Evolutionary conservation across 2,329 filamentous ascomycete species (phyloP), one percentile per base, ranked within the genome.

Genomic region (Fusarium papillatum): DNA sequence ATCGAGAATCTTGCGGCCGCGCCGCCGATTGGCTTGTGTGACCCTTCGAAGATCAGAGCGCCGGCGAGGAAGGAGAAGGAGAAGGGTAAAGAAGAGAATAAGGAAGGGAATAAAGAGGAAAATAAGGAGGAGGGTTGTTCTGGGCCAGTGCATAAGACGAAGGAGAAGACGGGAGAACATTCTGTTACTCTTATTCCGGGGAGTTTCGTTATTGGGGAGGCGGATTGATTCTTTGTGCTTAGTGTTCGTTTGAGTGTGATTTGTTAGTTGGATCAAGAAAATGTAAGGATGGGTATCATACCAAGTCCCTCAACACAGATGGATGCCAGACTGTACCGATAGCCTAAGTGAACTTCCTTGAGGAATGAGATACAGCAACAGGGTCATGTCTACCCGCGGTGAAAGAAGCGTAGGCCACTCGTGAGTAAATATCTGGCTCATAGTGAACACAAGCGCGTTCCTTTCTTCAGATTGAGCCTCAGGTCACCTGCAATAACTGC

Each of bases 11-110:
- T 50, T 7, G 39, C 43, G 10, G 74, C 72, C 2, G 72, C 70
- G 53, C 59, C 68, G 34, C 70, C 74, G 26, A 48, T 67, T 14
- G 74, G 75, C 14, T 48, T 41, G 31, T 76, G 74, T 34, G 57
- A 39, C 10, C 46, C 66, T 16, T 13, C 8, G 17, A 60, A 48
- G 8, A 55, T 34, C 6, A 64, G 39, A 8, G 60, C 68, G 50
- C 36, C 66, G 60, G 46, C 3, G 16, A 14, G 31, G 5, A 60
- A 62, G 48, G 48, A 34, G 22, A 39, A 24, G 17, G 43, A 22
- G 43, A 8, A 22, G 22, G 14, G 36, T 17, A 38, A 38, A 16
- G 14, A 38, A 7, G 36, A 38, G 36, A 38, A 38, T 7, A 38
- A 38, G 14, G 36, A 38, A 7, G 36, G 7, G 14, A 38, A 38